Conservation (phyloP, 2,329 filamentous ascomycete species). For the Fusarium chuoi region DNA sequence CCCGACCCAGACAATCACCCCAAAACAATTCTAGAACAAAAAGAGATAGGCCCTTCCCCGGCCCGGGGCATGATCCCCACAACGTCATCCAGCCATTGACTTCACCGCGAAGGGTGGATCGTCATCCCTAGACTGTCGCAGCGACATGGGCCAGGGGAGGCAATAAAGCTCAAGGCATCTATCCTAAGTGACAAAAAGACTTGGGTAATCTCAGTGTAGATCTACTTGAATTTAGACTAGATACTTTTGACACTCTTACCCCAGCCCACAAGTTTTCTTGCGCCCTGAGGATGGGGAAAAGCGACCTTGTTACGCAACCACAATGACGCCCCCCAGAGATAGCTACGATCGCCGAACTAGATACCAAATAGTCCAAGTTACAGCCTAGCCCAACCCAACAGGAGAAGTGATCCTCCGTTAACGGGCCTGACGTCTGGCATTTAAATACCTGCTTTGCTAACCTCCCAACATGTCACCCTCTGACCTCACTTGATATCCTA, state of each 20-base stretch:
- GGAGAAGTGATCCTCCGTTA: slow-evolving; percentile 26
- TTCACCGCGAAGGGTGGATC: slow-evolving; percentile 27
- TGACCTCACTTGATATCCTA: not conserved
- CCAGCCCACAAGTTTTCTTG: not conserved
- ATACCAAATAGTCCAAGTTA: slow-evolving; percentile 11
- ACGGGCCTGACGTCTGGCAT: not conserved
- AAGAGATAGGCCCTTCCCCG: slow-evolving; percentile 31
- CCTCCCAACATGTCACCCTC: not conserved
- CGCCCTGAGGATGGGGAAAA: not conserved
- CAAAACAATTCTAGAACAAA: slow-evolving; percentile 22
- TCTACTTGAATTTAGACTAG: rapidly evolving
- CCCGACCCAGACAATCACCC: not conserved
- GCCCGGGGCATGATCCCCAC: slow-evolving; percentile 30
- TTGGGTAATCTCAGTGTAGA: rapidly evolving
- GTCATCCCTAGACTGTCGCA: slow-evolving; percentile 6
- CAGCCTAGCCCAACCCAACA: slow-evolving; percentile 24
- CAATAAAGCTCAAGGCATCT: not conserved
- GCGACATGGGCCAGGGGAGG: not conserved
- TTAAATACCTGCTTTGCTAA: slow-evolving; percentile 14
- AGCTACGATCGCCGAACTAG: slow-evolving; percentile 13
- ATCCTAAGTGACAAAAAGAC: not conserved
- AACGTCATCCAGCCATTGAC: slow-evolving; percentile 27
- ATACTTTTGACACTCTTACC: rapidly evolving
- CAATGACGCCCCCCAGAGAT: slow-evolving; percentile 16
- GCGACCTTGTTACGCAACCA: slow-evolving; percentile 36